Percentiles rank a stretch among this genome's conserved stretches.
Evolutionary conservation across 129 eudicot species (phyloP).

Genomic region (Helianthus annuus): DNA sequence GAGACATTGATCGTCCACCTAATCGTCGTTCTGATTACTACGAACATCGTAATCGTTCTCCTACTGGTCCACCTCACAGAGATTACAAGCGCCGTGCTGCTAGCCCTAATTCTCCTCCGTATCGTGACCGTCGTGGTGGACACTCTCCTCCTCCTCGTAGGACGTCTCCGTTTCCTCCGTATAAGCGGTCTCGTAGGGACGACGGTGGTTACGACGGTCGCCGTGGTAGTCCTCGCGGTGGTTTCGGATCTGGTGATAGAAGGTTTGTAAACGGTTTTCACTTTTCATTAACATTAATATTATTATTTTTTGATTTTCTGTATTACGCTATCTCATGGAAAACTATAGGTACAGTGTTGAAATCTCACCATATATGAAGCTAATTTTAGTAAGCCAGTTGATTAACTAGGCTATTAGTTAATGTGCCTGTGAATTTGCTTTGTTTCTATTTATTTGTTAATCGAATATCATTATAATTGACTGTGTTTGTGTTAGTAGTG

Average conservation of each 20-base stretch:
- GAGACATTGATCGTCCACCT: conserved; percentile 64
- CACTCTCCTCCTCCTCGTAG: conserved; percentile 61
- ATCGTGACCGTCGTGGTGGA: conserved; percentile 69
- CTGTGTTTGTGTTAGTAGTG: conserved; percentile 25
- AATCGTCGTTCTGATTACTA: conserved; percentile 60
- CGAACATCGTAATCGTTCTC: conserved; percentile 75
- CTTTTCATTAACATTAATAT: no score
- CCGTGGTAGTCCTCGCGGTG: conserved; percentile 93
- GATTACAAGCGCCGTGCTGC: conserved; percentile 68
- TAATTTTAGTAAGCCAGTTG: no score
- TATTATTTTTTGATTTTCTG: background rate
- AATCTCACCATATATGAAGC: no score
- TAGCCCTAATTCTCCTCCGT: conserved; percentile 76
- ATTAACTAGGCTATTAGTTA: conserved; percentile 7
- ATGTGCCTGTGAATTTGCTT: background rate
- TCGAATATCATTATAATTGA: conserved; percentile 1
- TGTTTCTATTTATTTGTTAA: background rate
- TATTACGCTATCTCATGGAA: no score
- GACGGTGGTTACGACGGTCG: conserved; percentile 69
- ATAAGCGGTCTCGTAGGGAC: conserved; percentile 76
- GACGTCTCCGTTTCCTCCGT: conserved; percentile 67
- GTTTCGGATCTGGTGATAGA: conserved; percentile 25
- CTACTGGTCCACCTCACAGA: conserved; percentile 56
- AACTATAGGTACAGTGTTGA: no score
- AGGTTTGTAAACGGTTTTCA: no score